Evolutionary conservation across 352 stramenopile genomes (phyloP).

Genomic region (Thraustochytrium aureum): DNA sequence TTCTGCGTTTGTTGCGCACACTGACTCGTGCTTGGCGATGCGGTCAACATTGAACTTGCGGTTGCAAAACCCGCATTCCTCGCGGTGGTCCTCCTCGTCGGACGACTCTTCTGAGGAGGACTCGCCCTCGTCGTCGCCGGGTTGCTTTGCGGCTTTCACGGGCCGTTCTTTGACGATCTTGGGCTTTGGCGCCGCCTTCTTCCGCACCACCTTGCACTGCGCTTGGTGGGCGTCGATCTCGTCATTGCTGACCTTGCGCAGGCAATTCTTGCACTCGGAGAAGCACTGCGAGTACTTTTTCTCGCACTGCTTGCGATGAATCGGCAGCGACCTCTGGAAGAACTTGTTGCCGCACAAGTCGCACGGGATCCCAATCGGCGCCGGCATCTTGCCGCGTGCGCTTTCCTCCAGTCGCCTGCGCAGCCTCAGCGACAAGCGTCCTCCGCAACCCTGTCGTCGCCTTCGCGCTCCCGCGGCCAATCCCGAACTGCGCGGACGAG

Average conservation of each 20-base stretch:
- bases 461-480: no score
- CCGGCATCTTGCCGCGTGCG: constrained; percentile 24
- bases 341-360: constrained; percentile 53
- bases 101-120: constrained; percentile 20
- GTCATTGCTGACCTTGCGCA: constrained; percentile 53
- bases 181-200: constrained; percentile 34
- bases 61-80: constrained; percentile 53
- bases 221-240: constrained; percentile 40
- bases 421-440: no score
- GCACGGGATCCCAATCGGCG: constrained; percentile 24
- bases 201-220: constrained; percentile 53
- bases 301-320: constrained; percentile 54
- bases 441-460: no score
- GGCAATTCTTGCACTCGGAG: constrained; percentile 51
- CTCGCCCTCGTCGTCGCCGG: background rate
- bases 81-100: constrained; percentile 52
- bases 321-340: constrained; percentile 51
- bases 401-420: background rate
- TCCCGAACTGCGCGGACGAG: no score
- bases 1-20: constrained; percentile 49
- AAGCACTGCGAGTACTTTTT: constrained; percentile 50
- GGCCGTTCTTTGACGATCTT: constrained; percentile 37
- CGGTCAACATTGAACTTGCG: constrained; percentile 53
- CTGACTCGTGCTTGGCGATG: constrained; percentile 54
- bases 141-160: constrained; percentile 4